Evolutionary conservation across 2,329 filamentous ascomycete species (phyloP).

Genomic region (Plectosphaerella sp.): DNA sequence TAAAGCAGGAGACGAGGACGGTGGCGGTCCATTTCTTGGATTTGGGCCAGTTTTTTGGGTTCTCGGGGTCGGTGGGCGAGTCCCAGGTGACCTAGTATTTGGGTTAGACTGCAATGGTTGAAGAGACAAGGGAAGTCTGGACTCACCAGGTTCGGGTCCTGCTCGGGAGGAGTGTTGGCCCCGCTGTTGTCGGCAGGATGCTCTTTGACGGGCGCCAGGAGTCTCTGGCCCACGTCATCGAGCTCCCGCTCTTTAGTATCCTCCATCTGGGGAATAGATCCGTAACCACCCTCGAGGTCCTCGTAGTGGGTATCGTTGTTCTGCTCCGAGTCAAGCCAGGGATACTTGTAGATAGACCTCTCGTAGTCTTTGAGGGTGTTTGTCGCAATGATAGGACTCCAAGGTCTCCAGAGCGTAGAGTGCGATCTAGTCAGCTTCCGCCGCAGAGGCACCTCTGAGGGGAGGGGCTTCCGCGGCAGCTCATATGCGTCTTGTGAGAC

Average conservation of each 20-base stretch:
- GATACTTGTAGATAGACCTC: conserved; percentile 20
- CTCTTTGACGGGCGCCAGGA: neutral
- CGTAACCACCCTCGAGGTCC: conserved; percentile 5
- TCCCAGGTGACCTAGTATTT: conserved; percentile 33
- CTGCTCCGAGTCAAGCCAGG: conserved; percentile 16
- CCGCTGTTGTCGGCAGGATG: neutral
- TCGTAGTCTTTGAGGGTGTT: conserved; percentile 18
- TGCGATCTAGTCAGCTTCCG: conserved; percentile 11
- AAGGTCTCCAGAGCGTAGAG: conserved; percentile 22
- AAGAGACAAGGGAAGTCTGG: neutral
- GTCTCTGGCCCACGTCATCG: neutral
- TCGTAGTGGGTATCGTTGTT: neutral
- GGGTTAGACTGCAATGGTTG: neutral
- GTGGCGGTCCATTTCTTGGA: conserved; percentile 28
- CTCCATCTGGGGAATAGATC: neutral
- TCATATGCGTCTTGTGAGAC: conserved; percentile 1
- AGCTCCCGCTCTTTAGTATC: neutral
- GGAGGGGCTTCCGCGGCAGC: conserved; percentile 8
- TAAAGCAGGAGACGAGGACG: conserved; percentile 32
- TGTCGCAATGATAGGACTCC: conserved; percentile 17
- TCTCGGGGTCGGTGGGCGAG: conserved; percentile 33
- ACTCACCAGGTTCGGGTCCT: conserved; percentile 18
- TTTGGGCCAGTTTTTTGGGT: conserved; percentile 42
- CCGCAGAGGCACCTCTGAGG: conserved; percentile 1
- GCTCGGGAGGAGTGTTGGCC: neutral